These are phyloP conservation scores for Ceriops decandra DNA, from an alignment of 345 rosid genomes.

Conservation along the genomic window DNA sequence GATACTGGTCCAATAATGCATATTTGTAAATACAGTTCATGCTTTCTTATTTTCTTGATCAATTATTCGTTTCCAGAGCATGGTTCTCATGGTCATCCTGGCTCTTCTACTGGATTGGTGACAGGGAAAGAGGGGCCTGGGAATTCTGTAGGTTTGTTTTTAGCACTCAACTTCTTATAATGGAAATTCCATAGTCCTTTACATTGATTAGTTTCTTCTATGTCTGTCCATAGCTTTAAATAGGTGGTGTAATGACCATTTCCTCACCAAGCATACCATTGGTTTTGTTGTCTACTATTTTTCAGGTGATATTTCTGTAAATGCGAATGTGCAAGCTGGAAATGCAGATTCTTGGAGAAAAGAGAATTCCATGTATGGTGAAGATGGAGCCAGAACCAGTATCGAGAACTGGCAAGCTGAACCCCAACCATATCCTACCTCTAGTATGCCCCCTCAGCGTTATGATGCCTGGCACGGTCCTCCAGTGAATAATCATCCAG, in stretches of 20 bases:
- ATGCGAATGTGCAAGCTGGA: constrained; percentile 38
- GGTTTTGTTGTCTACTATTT: not conserved
- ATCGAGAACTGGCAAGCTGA: constrained; percentile 70
- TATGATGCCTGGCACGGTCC: constrained; percentile 78
- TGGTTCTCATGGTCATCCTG: constrained; percentile 44
- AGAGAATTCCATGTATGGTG: constrained; percentile 47
- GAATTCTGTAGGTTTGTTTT: constrained; percentile 46
- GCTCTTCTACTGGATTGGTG: constrained; percentile 45
- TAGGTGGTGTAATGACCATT: not conserved
- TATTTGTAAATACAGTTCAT: not conserved
- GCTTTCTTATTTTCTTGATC: constrained; percentile 4
- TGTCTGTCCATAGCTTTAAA: not conserved
- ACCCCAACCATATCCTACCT: constrained; percentile 53
- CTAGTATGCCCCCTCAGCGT: constrained; percentile 58
- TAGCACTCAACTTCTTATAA: constrained; percentile 2
- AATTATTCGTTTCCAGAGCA: constrained; percentile 46
- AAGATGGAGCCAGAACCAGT: constrained; percentile 52
- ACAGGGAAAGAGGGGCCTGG: constrained; percentile 39
- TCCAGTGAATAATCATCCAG: constrained; percentile 75
- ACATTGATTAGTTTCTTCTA: not conserved
- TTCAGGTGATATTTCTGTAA: constrained; percentile 44
- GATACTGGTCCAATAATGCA: not conserved
- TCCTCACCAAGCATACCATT: too few relatives aligned
- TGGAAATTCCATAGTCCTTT: not conserved
- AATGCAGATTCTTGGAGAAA: constrained; percentile 60